Conservation (phyloP, 345 rosid species). For the Ceriops zippeliana region DNA sequence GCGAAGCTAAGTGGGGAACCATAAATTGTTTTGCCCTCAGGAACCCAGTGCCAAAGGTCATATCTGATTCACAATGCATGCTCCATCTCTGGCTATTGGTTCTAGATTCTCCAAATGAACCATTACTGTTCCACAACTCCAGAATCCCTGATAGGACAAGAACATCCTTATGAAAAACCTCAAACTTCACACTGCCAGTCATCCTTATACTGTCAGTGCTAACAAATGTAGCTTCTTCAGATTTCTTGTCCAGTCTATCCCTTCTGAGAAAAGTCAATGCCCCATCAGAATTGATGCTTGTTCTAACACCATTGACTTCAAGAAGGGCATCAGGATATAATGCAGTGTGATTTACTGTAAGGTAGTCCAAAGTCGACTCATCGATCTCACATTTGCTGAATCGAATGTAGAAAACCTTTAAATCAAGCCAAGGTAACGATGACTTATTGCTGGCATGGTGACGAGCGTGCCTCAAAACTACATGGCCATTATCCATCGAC, state of each 20-base stretch:
- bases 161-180: constrained; percentile 21
- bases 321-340: constrained; percentile 23
- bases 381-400: constrained; percentile 33
- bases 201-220: constrained; percentile 28
- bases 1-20: constrained; percentile 15
- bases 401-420: constrained; percentile 27
- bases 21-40: constrained; percentile 16
- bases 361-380: constrained; percentile 20
- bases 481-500: constrained; percentile 33
- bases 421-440: constrained; percentile 26
- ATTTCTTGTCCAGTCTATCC: constrained; percentile 31
- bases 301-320: constrained; percentile 34
- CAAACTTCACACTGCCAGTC: constrained; percentile 24
- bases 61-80: constrained; percentile 22
- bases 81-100: constrained; percentile 21
- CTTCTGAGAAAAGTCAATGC: constrained; percentile 20
- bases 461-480: constrained; percentile 25
- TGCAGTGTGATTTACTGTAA: constrained; percentile 24
- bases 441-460: constrained; percentile 36
- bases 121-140: constrained; percentile 17
- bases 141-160: constrained; percentile 23
- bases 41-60: constrained; percentile 18
- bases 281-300: constrained; percentile 16
- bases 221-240: constrained; percentile 37
- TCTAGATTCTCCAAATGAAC: constrained; percentile 18